These are phyloP conservation scores for Trichophyton equinum DNA, from an alignment of 2,329 filamentous ascomycete genomes.

Conservation along the genomic window DNA sequence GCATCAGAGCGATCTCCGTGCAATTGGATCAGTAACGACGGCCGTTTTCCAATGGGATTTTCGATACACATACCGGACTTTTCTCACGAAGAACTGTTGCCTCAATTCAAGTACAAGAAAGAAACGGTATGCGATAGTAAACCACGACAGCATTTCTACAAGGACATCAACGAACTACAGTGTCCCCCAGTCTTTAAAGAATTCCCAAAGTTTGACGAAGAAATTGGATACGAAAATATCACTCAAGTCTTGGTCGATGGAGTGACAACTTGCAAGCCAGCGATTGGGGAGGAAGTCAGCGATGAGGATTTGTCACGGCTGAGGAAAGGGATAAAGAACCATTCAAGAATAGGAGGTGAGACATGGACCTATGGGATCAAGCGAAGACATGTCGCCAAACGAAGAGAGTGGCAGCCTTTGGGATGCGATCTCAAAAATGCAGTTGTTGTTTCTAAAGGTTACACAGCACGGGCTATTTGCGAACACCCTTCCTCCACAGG, in stretches of 20 bases:
- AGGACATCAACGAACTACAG: neutral
- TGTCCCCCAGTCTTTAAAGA: neutral
- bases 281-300: neutral
- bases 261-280: neutral
- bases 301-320: neutral
- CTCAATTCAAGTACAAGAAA: neutral
- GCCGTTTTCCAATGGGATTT: slow-evolving; percentile 3
- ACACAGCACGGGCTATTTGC: neutral
- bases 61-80: slow-evolving; percentile 5
- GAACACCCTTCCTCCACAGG: neutral
- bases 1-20: neutral
- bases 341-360: neutral
- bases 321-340: neutral
- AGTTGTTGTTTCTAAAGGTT: neutral
- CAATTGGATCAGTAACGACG: slow-evolving; percentile 5
- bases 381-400: neutral
- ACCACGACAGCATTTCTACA: neutral
- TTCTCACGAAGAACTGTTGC: neutral
- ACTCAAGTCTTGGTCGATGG: neutral
- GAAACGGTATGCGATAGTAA: neutral
- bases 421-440: neutral
- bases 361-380: neutral
- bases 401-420: neutral
- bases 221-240: neutral
- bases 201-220: neutral